Evolutionary conservation across 1,284 basidiomycete genomes (phyloP), one percentile per base, ranked within the genome.

Genomic region (Takashimella koratensis): DNA sequence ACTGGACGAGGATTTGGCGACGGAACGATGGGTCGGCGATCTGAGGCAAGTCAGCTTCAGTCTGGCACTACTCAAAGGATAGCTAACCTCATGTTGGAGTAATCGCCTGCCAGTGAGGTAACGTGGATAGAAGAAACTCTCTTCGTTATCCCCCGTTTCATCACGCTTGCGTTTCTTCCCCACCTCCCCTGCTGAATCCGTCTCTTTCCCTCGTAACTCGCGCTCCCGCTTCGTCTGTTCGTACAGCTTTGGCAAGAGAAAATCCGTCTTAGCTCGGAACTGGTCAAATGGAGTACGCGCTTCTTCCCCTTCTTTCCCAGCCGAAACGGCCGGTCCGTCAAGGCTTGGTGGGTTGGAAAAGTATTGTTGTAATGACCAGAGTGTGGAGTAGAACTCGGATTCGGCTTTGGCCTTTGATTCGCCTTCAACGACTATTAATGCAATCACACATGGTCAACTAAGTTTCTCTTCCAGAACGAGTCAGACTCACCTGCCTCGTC

Each of bases 351-450:
- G 74, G 48, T 67, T 60, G 10, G 74, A 63, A 51, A 76, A 74
- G 63, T 64, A 74, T 49, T 67, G 55, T 49, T 76, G 74, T 13
- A 76, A 53, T 1, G 72, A 73, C 74, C 74, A 76, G 19, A 76
- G 63, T 0, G 71, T 72, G 3, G 64, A 59, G 59, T 76, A 76
- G 43, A 76, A 71, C 41, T 73, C 65, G 23, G 61, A 58, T 47
- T 66, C 59, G 5, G 56, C n/a, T 25, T 26, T 1, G 19, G 27
- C 4, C 39, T 49, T 41, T 11, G 42, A 36, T 23, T n/a, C n/a
- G n/a, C n/a, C n/a, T n/a, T n/a, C n/a, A n/a, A n/a, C n/a, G n/a
- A n/a, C n/a, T n/a, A n/a, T n/a, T n/a, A n/a, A n/a, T n/a, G n/a
- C n/a, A n/a, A n/a, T n/a, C n/a, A n/a, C n/a, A n/a, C n/a, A n/a